Evolutionary conservation across 768 basidiomycete genomes (phyloP).

Genomic region (Saitozyma podzolica): DNA sequence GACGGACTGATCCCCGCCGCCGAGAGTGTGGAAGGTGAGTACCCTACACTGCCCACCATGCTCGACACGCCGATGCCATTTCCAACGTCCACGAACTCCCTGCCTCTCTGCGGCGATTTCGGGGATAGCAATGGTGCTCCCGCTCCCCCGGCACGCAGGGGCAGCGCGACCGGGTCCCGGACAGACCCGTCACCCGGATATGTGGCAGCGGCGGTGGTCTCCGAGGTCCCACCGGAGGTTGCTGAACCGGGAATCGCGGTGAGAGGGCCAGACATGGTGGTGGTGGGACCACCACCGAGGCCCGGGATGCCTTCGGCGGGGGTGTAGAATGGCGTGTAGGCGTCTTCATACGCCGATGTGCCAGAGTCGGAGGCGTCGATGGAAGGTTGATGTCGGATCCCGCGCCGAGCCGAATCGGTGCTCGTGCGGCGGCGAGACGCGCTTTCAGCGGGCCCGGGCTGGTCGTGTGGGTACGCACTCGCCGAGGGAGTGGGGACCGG

Average conservation of each 20-base stretch:
- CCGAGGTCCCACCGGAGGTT: constrained; percentile 1
- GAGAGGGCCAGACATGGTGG: not conserved
- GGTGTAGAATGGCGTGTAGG: not conserved
- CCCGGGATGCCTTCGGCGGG: not conserved
- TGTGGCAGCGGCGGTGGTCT: not conserved
- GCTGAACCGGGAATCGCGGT: constrained; percentile 2
- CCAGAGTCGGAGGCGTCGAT: constrained; percentile 2
- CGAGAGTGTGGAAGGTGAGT: not conserved
- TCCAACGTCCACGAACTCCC: constrained; percentile 14
- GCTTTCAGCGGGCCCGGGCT: not conserved
- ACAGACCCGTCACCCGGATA: not conserved
- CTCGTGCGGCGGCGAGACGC: not conserved
- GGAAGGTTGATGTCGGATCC: not conserved
- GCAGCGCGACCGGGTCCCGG: not conserved
- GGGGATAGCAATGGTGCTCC: not conserved
- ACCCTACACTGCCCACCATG: constrained; percentile 15
- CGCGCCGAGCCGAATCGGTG: not conserved
- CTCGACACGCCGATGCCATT: constrained; percentile 5
- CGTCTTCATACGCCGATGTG: constrained; percentile 4
- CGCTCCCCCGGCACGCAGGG: not conserved
- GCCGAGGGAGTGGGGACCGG: constrained; percentile 4
- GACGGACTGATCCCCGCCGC: constrained; percentile 3
- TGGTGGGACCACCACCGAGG: not conserved
- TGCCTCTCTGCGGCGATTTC: constrained; percentile 2
- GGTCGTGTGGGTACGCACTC: not conserved